Percentiles rank a stretch among this genome's conserved stretches.
These are phyloP conservation scores for Penicillium sp. DNA, from an alignment of 2,329 filamentous ascomycete species.

Conservation along the genomic window DNA sequence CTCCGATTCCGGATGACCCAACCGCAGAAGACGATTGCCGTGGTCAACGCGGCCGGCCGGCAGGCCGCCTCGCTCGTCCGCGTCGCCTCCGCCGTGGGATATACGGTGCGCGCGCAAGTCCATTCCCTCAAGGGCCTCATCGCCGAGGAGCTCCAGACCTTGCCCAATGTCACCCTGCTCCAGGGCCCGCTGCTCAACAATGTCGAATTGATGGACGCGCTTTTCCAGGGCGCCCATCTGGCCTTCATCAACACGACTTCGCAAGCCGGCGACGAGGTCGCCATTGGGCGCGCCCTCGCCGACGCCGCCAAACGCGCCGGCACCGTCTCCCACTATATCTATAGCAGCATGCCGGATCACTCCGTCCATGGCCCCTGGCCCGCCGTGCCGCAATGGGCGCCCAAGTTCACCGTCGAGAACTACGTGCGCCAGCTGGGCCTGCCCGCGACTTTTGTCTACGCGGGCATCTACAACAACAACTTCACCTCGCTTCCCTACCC, in stretches of 20 bases:
- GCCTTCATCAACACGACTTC: slow-evolving; percentile 98
- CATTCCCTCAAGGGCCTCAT: slow-evolving; percentile 83
- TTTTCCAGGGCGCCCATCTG: slow-evolving; percentile 80
- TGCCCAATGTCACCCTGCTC: slow-evolving; percentile 76
- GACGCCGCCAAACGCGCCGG: slow-evolving; percentile 82
- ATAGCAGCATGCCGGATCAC: slow-evolving; percentile 96
- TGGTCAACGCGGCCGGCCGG: slow-evolving; percentile 93
- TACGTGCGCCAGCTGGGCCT: slow-evolving; percentile 80
- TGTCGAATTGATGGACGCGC: slow-evolving; percentile 65
- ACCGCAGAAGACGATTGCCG: slow-evolving; percentile 75
- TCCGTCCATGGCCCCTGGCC: slow-evolving; percentile 79
- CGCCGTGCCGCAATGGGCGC: slow-evolving; percentile 82
- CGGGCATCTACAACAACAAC: slow-evolving; percentile 98
- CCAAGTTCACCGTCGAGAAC: slow-evolving; percentile 89
- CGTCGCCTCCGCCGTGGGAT: slow-evolving; percentile 89
- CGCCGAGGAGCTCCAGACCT: slow-evolving; percentile 75
- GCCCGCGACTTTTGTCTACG: slow-evolving; percentile 89
- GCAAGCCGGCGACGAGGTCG: slow-evolving; percentile 82
- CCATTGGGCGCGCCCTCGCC: slow-evolving; percentile 82
- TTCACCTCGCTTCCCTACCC: slow-evolving; percentile 92
- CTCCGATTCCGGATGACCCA: slow-evolving; percentile 40
- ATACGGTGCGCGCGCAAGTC: slow-evolving; percentile 87
- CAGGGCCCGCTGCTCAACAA: slow-evolving; percentile 68
- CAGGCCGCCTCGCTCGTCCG: slow-evolving; percentile 94
- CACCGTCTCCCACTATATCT: slow-evolving; percentile 81